Evolutionary conservation across 768 basidiomycete species (phyloP), one percentile per base, ranked within the genome.

Genomic region (Trametes cingulata): DNA sequence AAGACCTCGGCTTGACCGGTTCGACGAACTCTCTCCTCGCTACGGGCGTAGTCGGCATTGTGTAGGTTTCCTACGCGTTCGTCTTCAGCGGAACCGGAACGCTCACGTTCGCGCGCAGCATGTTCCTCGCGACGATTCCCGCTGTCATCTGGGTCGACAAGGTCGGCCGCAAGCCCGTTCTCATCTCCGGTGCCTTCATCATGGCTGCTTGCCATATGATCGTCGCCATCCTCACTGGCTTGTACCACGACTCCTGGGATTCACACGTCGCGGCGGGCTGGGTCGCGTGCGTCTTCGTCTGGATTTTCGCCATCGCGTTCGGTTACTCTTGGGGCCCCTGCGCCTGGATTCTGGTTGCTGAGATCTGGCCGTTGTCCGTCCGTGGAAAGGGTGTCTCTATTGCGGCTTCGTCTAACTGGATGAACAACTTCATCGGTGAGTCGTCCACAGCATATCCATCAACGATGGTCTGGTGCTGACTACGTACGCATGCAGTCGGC

Each of bases 71-170:
- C 53, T 33, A 22, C 35, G 37, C 29, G n/a, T 9, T 15, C 3
- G 10, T n/a, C 10, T 17, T 22, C 13, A 12, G 14, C 5, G 4
- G 3, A 3, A 25, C 9, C 15, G 12, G 14, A 12, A 27, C 8
- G 10, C 10, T 56, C 6, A 61, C n/a, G 24, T 35, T 43, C 29
- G 7, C 36, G 6, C 33, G 9, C 57, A 86, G 85, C 46, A 87
- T 88, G 84, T 90, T 85, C 72, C 71, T 88, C 58, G 85, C 89
- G 2, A 91, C 90, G 0, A 87, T 92, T 60, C 90, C 90, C 3
- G 88, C 90, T 2, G 89, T 91, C 19, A 77, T 92, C n/a, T 91
- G 85, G 78, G 82, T 93, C 33, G 90, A 92, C 72, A 82, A 88
- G 62, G 67, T 85, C 24, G 91, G 90, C 20, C 83, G 90, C 36